A percentile compares a stretch with the other conserved stretches of the same genome.
These are phyloP conservation scores for Globisporangium echinulatum DNA, from an alignment of 352 stramenopile genomes.

Conservation along the genomic window DNA sequence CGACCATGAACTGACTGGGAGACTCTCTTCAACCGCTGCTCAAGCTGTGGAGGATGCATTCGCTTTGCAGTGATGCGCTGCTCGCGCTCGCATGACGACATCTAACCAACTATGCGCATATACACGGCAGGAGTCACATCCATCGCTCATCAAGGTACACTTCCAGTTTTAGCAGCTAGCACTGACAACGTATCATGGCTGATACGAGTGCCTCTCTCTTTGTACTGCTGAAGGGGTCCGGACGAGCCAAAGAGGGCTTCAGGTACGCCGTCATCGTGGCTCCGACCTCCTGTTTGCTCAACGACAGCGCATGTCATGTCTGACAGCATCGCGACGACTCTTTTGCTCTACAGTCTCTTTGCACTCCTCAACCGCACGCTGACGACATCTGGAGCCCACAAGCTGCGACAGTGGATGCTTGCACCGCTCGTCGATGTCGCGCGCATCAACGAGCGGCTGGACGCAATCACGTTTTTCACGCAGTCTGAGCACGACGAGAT, in stretches of 20 bases:
- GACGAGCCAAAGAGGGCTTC: slow-evolving; percentile 81
- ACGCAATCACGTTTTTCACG: slow-evolving; percentile 54
- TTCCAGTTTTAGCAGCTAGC: not conserved
- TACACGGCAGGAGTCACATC: slow-evolving; percentile 59
- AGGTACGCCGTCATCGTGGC: slow-evolving; percentile 30
- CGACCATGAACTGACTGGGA: too few relatives aligned
- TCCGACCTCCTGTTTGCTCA: not conserved
- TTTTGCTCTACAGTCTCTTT: slow-evolving; percentile 40
- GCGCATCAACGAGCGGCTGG: slow-evolving; percentile 49
- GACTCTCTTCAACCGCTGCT: not conserved
- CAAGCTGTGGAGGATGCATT: too few relatives aligned
- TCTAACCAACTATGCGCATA: too few relatives aligned
- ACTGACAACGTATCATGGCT: not conserved
- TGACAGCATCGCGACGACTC: slow-evolving; percentile 1
- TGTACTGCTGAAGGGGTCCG: slow-evolving; percentile 31
- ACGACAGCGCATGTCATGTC: not conserved
- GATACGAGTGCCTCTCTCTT: not conserved
- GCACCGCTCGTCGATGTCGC: slow-evolving; percentile 43
- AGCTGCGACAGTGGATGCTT: slow-evolving; percentile 78
- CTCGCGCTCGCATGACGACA: too few relatives aligned
- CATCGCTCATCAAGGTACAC: slow-evolving; percentile 65
- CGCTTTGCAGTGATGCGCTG: too few relatives aligned
- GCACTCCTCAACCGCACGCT: slow-evolving; percentile 75
- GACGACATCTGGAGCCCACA: slow-evolving; percentile 51
- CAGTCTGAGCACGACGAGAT: slow-evolving; percentile 47